Conservation (phyloP, 1,139 yeast genomes). For the Saccharomyces hybrid region DNA sequence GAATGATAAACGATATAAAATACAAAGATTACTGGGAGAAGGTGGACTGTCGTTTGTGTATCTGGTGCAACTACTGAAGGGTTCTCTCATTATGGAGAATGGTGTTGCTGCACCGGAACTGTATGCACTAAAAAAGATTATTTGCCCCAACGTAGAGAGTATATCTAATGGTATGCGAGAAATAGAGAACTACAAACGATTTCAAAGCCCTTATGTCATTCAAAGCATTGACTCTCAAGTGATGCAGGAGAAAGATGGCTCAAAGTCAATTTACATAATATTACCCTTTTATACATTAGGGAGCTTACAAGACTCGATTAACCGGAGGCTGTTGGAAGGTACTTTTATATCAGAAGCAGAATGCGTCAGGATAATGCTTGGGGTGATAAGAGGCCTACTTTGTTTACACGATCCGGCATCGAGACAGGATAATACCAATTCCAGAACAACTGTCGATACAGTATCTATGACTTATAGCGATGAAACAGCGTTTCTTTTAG, state of each 20-base stretch:
- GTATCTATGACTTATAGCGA: constrained; percentile 21
- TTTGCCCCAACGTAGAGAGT: constrained; percentile 69
- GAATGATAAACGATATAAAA: constrained; percentile 33
- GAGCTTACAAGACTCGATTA: constrained; percentile 73
- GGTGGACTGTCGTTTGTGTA: constrained; percentile 91
- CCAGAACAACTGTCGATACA: constrained; percentile 17
- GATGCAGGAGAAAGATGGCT: constrained; percentile 68
- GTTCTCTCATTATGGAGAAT: background rate
- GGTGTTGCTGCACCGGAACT: constrained; percentile 36
- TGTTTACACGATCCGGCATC: constrained; percentile 49
- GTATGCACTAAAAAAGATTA: constrained; percentile 75
- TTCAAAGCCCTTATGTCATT: constrained; percentile 60
- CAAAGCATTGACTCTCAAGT: constrained; percentile 64
- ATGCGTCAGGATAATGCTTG: constrained; percentile 53
- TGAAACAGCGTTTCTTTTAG: constrained; percentile 18
- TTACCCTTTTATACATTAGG: constrained; percentile 69
- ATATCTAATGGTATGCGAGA: constrained; percentile 68
- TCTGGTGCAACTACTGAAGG: constrained; percentile 46
- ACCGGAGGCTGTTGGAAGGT: constrained; percentile 51
- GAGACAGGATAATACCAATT: constrained; percentile 11
- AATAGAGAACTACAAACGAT: constrained; percentile 65
- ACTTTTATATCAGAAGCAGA: constrained; percentile 51
- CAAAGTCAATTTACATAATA: constrained; percentile 67
- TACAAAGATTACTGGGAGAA: constrained; percentile 73
- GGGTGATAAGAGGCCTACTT: constrained; percentile 66